Conservation (phyloP, 2,329 filamentous ascomycete species). For the Lojkania enalia region DNA sequence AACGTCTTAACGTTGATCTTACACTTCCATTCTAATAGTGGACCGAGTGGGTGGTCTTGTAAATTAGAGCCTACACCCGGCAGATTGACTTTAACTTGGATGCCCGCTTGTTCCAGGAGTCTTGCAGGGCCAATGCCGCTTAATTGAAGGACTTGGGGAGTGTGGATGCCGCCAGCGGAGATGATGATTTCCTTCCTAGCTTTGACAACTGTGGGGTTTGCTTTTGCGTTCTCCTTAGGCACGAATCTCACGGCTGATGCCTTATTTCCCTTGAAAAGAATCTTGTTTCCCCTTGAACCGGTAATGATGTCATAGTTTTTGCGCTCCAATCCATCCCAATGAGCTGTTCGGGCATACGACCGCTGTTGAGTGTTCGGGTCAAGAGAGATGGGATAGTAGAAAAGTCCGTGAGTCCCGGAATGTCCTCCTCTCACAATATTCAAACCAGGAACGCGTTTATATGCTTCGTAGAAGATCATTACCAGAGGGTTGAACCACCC, state of each 20-base stretch:
- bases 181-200: conserved; percentile 57
- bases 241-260: not conserved
- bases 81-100: conserved; percentile 10
- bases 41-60: conserved; percentile 18
- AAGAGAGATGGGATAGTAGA: conserved; percentile 13
- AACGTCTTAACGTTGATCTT: too few species aligned
- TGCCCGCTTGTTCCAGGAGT: conserved; percentile 9
- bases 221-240: not conserved
- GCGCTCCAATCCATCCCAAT: conserved; percentile 32
- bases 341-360: conserved; percentile 33
- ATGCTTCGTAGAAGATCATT: conserved; percentile 1
- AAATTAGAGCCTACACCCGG: conserved; percentile 20
- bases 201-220: not conserved
- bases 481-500: not conserved
- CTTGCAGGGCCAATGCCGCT: conserved; percentile 17
- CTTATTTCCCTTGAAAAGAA: conserved; percentile 1
- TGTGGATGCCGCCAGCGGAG: conserved; percentile 58
- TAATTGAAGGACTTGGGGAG: conserved; percentile 55
- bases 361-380: conserved; percentile 23
- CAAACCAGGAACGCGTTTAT: conserved; percentile 2
- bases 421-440: conserved; percentile 16
- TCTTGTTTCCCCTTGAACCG: conserved; percentile 15
- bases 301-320: conserved; percentile 30
- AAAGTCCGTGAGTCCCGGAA: conserved; percentile 12
- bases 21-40: not conserved